Conservation (phyloP, 75 land plant genomes). For the Ceratopteris richardii region DNA sequence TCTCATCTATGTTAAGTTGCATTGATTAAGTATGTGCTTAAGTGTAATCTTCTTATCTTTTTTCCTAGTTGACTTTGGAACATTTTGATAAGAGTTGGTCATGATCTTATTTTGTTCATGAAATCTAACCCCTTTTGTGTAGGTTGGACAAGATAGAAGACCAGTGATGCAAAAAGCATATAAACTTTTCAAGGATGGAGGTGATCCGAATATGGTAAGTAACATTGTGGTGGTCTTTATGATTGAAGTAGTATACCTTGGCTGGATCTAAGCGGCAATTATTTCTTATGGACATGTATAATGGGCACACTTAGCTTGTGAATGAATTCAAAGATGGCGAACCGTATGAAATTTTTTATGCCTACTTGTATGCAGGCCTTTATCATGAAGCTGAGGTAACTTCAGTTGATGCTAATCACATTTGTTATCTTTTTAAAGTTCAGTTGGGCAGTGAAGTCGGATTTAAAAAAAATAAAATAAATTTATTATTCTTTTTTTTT, state of each 20-base stretch:
- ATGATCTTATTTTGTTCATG: too few species aligned
- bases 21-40: too few species aligned
- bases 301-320: slow-evolving; percentile 52
- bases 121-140: too few species aligned
- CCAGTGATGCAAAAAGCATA: slow-evolving; percentile 78
- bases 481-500: not conserved
- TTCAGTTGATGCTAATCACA: slow-evolving; percentile 7
- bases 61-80: too few species aligned
- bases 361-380: slow-evolving; percentile 75
- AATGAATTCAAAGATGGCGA: slow-evolving; percentile 27
- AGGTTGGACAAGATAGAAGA: slow-evolving; percentile 86
- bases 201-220: slow-evolving; percentile 67
- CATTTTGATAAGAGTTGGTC: too few species aligned
- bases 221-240: not conserved
- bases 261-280: too few species aligned
- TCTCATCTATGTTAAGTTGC: too few species aligned
- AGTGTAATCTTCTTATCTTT: too few species aligned
- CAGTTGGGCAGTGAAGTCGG: not conserved
- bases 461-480: not conserved
- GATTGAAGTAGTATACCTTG: too few species aligned
- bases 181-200: slow-evolving; percentile 72
- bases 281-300: too few species aligned
- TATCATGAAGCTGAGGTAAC: slow-evolving; percentile 76
- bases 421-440: not conserved
- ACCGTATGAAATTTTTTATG: slow-evolving; percentile 67